These are phyloP conservation scores for Zymoseptoria crescenta DNA, from an alignment of 2,329 filamentous ascomycete genomes.

Conservation along the genomic window DNA sequence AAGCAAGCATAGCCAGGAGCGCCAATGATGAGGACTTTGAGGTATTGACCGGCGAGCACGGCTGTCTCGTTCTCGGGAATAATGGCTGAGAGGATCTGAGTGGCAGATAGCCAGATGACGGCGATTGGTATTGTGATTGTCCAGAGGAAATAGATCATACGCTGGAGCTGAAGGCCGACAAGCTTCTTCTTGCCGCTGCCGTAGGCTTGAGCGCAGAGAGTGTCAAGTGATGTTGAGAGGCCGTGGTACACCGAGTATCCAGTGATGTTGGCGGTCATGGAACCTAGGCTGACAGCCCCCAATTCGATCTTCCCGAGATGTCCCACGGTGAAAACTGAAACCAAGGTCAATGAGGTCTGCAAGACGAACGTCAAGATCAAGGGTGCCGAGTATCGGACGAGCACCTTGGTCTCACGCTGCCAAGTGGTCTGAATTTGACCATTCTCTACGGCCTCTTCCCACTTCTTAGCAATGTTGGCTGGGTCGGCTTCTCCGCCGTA, in stretches of 20 bases:
- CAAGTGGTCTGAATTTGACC: conserved; percentile 84
- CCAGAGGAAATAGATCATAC: conserved; percentile 73
- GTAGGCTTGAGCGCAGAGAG: conserved; percentile 87
- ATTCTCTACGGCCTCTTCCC: conserved; percentile 75
- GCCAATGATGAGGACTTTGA: conserved; percentile 61
- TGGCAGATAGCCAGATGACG: conserved; percentile 62
- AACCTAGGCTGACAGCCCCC: conserved; percentile 41
- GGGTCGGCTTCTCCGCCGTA: conserved; percentile 44
- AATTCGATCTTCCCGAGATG: conserved; percentile 43
- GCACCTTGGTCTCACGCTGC: conserved; percentile 78
- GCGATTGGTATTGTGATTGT: conserved; percentile 64
- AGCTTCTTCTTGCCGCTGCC: conserved; percentile 84
- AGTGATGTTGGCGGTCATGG: conserved; percentile 44
- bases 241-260: conserved; percentile 46
- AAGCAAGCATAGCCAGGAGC: conserved; percentile 70
- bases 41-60: conserved; percentile 62
- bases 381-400: conserved; percentile 43
- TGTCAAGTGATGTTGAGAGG: conserved; percentile 85
- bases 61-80: conserved; percentile 67
- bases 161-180: conserved; percentile 74
- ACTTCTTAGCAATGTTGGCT: conserved; percentile 61
- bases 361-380: conserved; percentile 42
- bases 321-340: conserved; percentile 43
- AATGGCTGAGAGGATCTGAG: conserved; percentile 54
- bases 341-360: conserved; percentile 42